Evolutionary conservation across 805 yeast species (phyloP).

Genomic region (Isabelozyma heimii): DNA sequence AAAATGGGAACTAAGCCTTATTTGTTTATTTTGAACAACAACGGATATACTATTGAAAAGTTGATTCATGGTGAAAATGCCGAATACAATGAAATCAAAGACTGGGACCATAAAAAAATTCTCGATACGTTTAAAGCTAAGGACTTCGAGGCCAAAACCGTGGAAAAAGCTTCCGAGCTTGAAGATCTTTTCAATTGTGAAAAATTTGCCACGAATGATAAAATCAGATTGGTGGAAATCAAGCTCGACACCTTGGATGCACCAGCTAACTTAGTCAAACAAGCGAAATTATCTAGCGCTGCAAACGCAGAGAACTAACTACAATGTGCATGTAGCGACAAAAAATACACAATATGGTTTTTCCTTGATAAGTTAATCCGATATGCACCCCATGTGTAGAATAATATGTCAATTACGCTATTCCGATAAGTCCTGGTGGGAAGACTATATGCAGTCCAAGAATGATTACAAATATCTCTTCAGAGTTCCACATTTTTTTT

Average conservation of each 20-base stretch:
- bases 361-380: too few species aligned
- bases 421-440: neutral
- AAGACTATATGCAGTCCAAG: neutral
- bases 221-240: slow-evolving; percentile 34
- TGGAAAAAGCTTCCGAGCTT: slow-evolving; percentile 24
- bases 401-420: neutral
- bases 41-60: slow-evolving; percentile 40
- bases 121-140: slow-evolving; percentile 31
- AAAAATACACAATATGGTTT: too few species aligned
- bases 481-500: neutral
- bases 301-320: slow-evolving; percentile 12
- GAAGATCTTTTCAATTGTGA: slow-evolving; percentile 21
- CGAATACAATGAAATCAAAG: slow-evolving; percentile 36
- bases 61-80: slow-evolving; percentile 38
- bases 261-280: slow-evolving; percentile 33
- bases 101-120: slow-evolving; percentile 34
- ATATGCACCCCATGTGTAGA: too few species aligned
- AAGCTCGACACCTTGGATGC: slow-evolving; percentile 38
- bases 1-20: slow-evolving; percentile 32
- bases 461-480: neutral
- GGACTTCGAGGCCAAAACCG: slow-evolving; percentile 23
- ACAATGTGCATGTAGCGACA: too few species aligned
- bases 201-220: slow-evolving; percentile 26
- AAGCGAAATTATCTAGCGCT: slow-evolving; percentile 30
- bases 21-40: slow-evolving; percentile 38